These are phyloP conservation scores for Russula brevipes DNA, from an alignment of 768 basidiomycete genomes.

Conservation along the genomic window DNA sequence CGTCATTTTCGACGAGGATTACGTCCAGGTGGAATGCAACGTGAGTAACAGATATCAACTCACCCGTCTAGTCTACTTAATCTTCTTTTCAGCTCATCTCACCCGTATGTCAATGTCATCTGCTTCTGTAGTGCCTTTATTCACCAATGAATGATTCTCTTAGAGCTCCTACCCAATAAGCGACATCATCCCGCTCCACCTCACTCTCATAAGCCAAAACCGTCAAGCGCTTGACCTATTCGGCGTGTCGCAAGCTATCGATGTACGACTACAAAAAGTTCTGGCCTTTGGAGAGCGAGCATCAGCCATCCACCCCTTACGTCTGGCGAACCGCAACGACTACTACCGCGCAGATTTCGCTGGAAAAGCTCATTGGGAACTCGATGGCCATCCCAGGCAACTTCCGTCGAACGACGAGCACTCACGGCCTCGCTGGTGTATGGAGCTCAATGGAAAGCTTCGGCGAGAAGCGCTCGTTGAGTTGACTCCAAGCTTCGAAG, in stretches of 20 bases:
- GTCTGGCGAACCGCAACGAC: neutral
- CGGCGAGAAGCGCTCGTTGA: neutral
- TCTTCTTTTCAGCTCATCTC: neutral
- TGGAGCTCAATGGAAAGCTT: slow-evolving; percentile 11
- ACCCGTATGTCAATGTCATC: slow-evolving; percentile 6
- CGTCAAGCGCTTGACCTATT: slow-evolving; percentile 8
- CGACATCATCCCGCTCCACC: slow-evolving; percentile 11
- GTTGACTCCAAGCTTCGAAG: slow-evolving; percentile 10
- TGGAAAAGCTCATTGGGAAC: slow-evolving; percentile 13
- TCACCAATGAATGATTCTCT: neutral
- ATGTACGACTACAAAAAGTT: slow-evolving; percentile 16
- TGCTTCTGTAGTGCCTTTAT: neutral
- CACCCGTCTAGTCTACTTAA: neutral
- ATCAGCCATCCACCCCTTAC: neutral
- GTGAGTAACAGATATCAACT: neutral
- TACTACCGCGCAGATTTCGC: slow-evolving; percentile 6
- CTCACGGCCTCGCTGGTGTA: slow-evolving; percentile 3
- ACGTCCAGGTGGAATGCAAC: slow-evolving; percentile 18
- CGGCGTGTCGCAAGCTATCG: slow-evolving; percentile 3
- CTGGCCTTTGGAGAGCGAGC: slow-evolving; percentile 18
- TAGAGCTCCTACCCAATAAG: slow-evolving; percentile 7
- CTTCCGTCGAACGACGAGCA: neutral
- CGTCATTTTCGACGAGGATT: neutral
- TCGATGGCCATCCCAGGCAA: neutral
- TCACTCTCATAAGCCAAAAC: slow-evolving; percentile 11